Base-by-base conservation (phyloP, 257 asterid genomes). In the Osmanthus fragrans region DNA sequence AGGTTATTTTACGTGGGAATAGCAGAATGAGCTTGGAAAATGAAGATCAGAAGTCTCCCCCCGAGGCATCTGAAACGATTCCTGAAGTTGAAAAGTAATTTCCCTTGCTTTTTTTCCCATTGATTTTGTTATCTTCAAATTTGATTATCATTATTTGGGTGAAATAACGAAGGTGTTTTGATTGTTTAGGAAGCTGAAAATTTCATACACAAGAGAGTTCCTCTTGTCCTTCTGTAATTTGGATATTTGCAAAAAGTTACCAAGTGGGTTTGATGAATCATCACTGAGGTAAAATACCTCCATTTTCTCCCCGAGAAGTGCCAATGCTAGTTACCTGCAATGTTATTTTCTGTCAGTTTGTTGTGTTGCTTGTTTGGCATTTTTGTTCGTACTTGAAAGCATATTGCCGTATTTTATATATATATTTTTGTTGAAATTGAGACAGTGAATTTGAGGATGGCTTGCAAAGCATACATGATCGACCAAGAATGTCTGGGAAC, bases 181-280 rank as follows among this genome's bases (percentile, higher is more conserved):
- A 74, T 83, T 84, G 74, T 73, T 33, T 85, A 94, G 98, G 97
- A 87, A 85, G 76, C 84, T 86, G 51, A 89, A 71, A 73, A 29
- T 90, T 74, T 82, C 84, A 2, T 92, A 92, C 73, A 76, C 94
- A 36, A 85, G 98, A 79, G 90, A 94, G 81, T 88, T 87, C 81
- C 89, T 94, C 51, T 73, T 94, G 85, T 90, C 97, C 76, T 75
- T 90, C 64, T 79, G 90, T 56, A 79, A 84, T 76, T 79, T 86
- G 91, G 96, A 92, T 82, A 73, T 79, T 80, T 92, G 97, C 88
- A 87, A 87, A 89, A 92, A 86, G 87, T 83, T 92, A 74, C 97
- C 98, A 18, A 82, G 84, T 78, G 92, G 87, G 33, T 86, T 90
- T 72, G 89, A 85, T 69, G 85, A 82, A 79, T 87, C 93, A 23